Conservation (phyloP, 1,139 yeast genomes). For the Diutina rugosa region DNA sequence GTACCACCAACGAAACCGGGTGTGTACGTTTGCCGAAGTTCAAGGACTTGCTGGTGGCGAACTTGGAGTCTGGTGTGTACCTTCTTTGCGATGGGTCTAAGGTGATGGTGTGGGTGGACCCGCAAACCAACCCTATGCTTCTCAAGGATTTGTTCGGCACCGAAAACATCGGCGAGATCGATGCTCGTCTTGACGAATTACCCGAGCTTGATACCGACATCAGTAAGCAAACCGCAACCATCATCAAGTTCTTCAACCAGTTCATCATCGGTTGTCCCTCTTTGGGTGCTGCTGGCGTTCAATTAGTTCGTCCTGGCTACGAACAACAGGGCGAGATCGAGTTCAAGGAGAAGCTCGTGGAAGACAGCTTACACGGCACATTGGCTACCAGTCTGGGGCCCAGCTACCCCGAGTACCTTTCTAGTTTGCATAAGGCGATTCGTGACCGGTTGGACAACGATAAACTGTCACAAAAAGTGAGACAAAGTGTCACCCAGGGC, state of each 20-base stretch:
- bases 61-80: constrained; percentile 67
- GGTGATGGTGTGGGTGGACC: constrained; percentile 59
- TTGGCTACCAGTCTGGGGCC: constrained; percentile 24
- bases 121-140: constrained; percentile 53
- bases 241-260: constrained; percentile 38
- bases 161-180: constrained; percentile 28
- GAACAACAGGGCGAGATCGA: constrained; percentile 46
- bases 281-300: constrained; percentile 30
- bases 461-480: constrained; percentile 19
- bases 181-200: constrained; percentile 42
- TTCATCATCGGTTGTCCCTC: constrained; percentile 21
- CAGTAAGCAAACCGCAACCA: constrained; percentile 52
- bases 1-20: constrained; percentile 24
- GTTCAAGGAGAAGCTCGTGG: constrained; percentile 52
- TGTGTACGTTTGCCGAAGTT: constrained; percentile 39
- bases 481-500: constrained; percentile 12
- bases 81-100: constrained; percentile 58
- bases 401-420: constrained; percentile 47
- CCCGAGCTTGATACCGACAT: constrained; percentile 65
- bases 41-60: constrained; percentile 30
- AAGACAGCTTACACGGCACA: constrained; percentile 38
- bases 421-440: constrained; percentile 48
- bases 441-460: constrained; percentile 39
- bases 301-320: constrained; percentile 50
- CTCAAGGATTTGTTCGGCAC: constrained; percentile 69